A percentile compares a stretch with the other conserved stretches of the same genome.
Evolutionary conservation across 345 rosid genomes (phyloP).

Genomic region (Garcia nutans): DNA sequence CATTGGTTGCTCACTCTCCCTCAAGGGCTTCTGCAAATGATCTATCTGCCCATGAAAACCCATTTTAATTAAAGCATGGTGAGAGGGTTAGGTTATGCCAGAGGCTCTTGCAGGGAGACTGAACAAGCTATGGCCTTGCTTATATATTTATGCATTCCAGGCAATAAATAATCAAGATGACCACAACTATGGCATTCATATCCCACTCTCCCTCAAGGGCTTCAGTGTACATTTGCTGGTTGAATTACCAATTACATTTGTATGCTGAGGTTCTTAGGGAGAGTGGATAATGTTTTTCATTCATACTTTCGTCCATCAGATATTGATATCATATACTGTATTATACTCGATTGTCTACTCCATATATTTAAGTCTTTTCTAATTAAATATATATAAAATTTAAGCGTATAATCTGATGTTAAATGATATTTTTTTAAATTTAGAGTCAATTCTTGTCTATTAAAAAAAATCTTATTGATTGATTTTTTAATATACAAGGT

Average conservation of each 20-base stretch:
- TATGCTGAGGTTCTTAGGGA: slow-evolving; percentile 18
- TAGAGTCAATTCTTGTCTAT: too few species aligned
- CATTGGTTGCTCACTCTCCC: slow-evolving; percentile 41
- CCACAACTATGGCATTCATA: slow-evolving; percentile 15
- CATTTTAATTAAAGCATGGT: neutral
- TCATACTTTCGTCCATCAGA: too few species aligned
- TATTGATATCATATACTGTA: too few species aligned
- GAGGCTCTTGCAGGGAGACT: slow-evolving; percentile 38
- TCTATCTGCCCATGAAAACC: neutral
- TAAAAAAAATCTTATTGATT: too few species aligned
- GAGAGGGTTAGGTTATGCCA: neutral
- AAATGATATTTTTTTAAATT: too few species aligned
- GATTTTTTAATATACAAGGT: too few species aligned
- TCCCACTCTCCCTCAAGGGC: slow-evolving; percentile 47
- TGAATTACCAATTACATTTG: neutral
- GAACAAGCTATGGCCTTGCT: slow-evolving; percentile 19
- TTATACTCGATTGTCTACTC: too few species aligned
- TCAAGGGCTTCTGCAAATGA: slow-evolving; percentile 27
- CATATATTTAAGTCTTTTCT: too few species aligned
- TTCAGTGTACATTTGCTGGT: slow-evolving; percentile 19
- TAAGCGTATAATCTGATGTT: too few species aligned
- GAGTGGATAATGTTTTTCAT: slow-evolving; percentile 27
- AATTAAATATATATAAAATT: too few species aligned
- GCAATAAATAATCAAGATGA: too few species aligned
- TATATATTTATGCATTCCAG: too few species aligned